A percentile compares a stretch with the other conserved stretches of the same genome.
Conservation (phyloP, 345 rosid species). For the Euclidium syriacum region DNA sequence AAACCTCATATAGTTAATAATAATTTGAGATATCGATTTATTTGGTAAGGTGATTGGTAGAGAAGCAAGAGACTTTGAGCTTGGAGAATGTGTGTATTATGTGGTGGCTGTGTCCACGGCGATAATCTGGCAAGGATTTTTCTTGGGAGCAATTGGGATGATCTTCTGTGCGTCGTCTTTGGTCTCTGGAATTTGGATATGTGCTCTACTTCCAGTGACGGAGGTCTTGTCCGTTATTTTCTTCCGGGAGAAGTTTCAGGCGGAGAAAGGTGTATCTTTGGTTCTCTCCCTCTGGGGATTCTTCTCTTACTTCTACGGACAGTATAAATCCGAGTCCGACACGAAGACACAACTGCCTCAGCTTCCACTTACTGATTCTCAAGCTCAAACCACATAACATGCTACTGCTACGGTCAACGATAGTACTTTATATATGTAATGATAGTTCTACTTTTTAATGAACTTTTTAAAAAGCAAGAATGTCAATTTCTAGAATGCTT, state of each 20-base stretch:
- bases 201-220: slow-evolving; percentile 39
- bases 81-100: slow-evolving; percentile 41
- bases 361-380: too few relatives aligned
- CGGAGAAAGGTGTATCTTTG: slow-evolving; percentile 54
- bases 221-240: slow-evolving; percentile 49
- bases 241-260: slow-evolving; percentile 46
- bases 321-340: slow-evolving; percentile 17
- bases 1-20: too few relatives aligned
- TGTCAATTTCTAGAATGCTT: too few relatives aligned
- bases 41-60: slow-evolving; percentile 47
- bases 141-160: slow-evolving; percentile 45
- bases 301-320: slow-evolving; percentile 53
- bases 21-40: too few relatives aligned
- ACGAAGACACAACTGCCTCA: neutral
- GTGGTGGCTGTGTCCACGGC: slow-evolving; percentile 32
- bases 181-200: slow-evolving; percentile 34
- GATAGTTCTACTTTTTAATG: too few relatives aligned
- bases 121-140: slow-evolving; percentile 37
- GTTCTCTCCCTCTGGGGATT: slow-evolving; percentile 57
- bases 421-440: too few relatives aligned
- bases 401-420: too few relatives aligned
- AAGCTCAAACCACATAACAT: too few relatives aligned
- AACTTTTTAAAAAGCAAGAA: too few relatives aligned
- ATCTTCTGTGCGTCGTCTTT: slow-evolving; percentile 40
- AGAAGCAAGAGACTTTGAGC: slow-evolving; percentile 39